Base-by-base conservation (phyloP, 2,329 filamentous ascomycete genomes). In the Talaromyces sp. region DNA sequence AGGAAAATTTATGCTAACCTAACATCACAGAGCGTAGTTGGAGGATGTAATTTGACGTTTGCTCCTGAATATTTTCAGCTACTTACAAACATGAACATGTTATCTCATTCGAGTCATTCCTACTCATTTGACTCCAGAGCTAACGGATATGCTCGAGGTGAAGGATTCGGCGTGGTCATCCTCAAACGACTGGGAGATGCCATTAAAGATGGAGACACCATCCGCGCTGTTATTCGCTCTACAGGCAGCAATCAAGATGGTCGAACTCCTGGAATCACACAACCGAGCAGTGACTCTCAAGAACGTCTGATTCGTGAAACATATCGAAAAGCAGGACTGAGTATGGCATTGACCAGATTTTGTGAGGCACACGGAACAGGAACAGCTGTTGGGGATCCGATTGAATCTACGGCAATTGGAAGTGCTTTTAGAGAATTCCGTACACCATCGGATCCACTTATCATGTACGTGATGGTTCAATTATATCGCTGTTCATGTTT, bases 61-160 rank as follows among this genome's bases (percentile, higher is more conserved):
- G 43, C 43, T 13, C 43, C 43, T 1, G 43, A 47, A 19, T 47
- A 47, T 19, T 47, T 47, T 19, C 43, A 47, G 43, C 43, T 47
- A 13, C 43, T 47, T 6, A 47, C 43, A 47, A 47, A 47, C 43
- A 47, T 47, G 43, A 47, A 47, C 43, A 47, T 47, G 43, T 47
- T 47, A 47, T 47, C 43, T 47, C 60, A 49, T 67, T 68, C 37
- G 66, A 72, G 65, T 66, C 56, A 71, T 16, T 59, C 64, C 62
- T 54, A 45, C 9, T 47, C 37, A 11, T 64, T 64, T 13, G 78
- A 80, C 69, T 70, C 68, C 0, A 70, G 68, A 1, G 84, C 80
- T 0, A 73, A 83, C 67, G 84, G 83, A 7, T 85, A 79, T 71
- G 83, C 76, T 24, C 78, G 84, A 0, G 83, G 81, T 6, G 85